phyloP scores from a whole-genome alignment of 2,329 filamentous ascomycete species.

The Botryotinia calthae region DNA sequence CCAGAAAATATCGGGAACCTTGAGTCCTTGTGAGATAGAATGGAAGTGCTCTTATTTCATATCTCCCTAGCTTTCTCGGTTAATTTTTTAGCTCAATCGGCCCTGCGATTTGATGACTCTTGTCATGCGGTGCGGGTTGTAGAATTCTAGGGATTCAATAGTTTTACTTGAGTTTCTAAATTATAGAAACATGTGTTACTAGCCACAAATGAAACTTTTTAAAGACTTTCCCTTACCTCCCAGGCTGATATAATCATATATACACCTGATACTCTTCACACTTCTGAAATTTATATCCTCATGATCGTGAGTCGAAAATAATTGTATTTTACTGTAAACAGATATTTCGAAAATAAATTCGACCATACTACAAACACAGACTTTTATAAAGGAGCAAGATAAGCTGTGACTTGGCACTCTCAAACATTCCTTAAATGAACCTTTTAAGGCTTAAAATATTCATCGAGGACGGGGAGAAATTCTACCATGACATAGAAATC shows the following conservation, averaged over 20 bases:
- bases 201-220: neutral
- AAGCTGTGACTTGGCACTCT: neutral
- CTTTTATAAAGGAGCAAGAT: neutral
- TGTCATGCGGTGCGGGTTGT: neutral
- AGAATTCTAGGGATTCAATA: neutral
- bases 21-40: neutral
- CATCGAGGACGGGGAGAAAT: neutral
- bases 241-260: neutral
- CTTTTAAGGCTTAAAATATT: neutral
- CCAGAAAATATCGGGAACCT: neutral
- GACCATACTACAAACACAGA: fast-evolving
- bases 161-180: neutral
- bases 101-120: fast-evolving
- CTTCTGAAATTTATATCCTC: fast-evolving
- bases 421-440: fast-evolving
- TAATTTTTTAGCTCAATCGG: neutral
- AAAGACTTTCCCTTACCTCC: neutral
- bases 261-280: neutral
- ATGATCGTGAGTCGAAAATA: neutral
- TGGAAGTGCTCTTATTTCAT: neutral
- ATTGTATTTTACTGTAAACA: neutral
- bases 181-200: neutral
- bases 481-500: neutral
- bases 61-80: neutral
- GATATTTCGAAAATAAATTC: neutral